Conservation (phyloP, 1,284 basidiomycete genomes). For the Puccinia triticina region DNA sequence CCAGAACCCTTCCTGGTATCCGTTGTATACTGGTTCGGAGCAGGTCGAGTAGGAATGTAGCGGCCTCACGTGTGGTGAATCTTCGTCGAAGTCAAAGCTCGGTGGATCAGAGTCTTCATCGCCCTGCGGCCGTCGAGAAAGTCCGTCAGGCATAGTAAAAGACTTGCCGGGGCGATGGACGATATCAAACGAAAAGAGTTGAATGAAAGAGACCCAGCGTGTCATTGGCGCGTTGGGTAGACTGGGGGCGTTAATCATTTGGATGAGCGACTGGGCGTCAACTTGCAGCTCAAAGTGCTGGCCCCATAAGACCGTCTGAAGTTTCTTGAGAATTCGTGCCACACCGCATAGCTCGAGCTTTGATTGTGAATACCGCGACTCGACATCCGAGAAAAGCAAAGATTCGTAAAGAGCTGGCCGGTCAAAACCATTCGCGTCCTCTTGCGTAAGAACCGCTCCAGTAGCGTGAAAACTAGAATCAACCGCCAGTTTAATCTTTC, state of each 20-base stretch:
- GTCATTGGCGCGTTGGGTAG: not conserved
- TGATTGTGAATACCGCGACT: conserved; percentile 37
- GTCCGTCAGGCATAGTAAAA: conserved; percentile 25
- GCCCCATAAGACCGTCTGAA: conserved; percentile 14
- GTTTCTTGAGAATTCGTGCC: conserved; percentile 26
- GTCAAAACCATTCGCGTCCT: not conserved
- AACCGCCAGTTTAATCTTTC: not conserved
- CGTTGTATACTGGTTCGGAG: no score
- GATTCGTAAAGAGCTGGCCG: conserved; percentile 8
- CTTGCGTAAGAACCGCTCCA: conserved; percentile 6
- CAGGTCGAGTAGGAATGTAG: not conserved
- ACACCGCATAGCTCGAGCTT: conserved; percentile 45
- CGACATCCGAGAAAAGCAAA: not conserved
- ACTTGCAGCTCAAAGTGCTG: conserved; percentile 40
- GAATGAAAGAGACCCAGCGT: conserved; percentile 29
- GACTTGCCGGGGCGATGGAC: conserved; percentile 21
- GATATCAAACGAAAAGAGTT: conserved; percentile 23
- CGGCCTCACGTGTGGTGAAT: not conserved
- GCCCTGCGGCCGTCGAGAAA: conserved; percentile 3
- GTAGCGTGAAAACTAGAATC: conserved; percentile 9
- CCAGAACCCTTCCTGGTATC: not conserved
- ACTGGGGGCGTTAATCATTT: conserved; percentile 28
- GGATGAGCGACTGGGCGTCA: conserved; percentile 27
- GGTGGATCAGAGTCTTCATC: conserved; percentile 4
- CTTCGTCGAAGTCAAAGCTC: conserved; percentile 26